These are phyloP conservation scores for Scedosporium dehoogii DNA, from an alignment of 2,329 filamentous ascomycete species.

Conservation along the genomic window DNA sequence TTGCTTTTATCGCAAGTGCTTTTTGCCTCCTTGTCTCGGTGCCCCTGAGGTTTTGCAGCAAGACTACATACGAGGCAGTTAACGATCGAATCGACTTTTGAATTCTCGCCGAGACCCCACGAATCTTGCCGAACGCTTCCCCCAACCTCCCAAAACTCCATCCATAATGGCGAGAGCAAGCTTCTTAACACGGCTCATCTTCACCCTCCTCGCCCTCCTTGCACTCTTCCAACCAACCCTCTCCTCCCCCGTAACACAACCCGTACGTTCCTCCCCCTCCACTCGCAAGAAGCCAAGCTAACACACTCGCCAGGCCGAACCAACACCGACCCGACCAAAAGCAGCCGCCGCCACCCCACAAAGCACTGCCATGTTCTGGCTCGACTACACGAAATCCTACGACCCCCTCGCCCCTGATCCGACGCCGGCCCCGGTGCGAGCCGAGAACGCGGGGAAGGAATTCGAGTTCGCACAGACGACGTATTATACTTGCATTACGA, in stretches of 20 bases:
- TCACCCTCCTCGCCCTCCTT: neutral
- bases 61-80: neutral
- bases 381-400: slow-evolving; percentile 6
- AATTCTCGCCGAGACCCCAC: neutral
- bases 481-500: slow-evolving; percentile 26
- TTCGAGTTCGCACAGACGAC: slow-evolving; percentile 21
- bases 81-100: neutral
- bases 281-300: neutral
- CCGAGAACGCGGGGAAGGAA: neutral
- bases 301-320: neutral
- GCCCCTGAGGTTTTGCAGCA: neutral
- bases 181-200: neutral
- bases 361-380: neutral
- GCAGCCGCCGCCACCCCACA: neutral
- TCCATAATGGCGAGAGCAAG: neutral
- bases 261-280: neutral
- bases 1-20: neutral
- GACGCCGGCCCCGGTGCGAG: neutral
- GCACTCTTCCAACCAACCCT: neutral
- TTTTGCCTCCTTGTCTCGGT: neutral
- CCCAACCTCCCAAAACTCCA: neutral
- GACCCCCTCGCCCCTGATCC: neutral
- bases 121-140: neutral
- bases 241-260: neutral
- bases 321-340: neutral